Evolutionary conservation across 78 protist species (phyloP).

Genomic region (Chrysochromulina parva): DNA sequence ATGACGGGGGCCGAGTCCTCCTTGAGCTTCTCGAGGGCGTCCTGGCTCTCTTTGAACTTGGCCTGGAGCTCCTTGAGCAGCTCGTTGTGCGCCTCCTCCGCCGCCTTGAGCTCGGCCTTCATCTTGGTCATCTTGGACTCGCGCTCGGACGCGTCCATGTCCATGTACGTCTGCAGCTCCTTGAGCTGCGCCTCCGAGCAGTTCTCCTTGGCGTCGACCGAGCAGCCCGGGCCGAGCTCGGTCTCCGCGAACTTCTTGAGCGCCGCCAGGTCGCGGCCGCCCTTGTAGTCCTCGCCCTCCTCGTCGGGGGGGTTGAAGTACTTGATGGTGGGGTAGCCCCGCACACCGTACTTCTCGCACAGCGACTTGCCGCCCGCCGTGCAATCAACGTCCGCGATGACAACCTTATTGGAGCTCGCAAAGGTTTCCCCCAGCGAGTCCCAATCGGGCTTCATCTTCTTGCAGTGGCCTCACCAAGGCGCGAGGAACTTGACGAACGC

Average conservation of each 20-base stretch:
- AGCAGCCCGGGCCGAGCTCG: slow-evolving; percentile 17
- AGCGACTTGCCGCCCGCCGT: slow-evolving; percentile 23
- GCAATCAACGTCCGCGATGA: slow-evolving; percentile 33
- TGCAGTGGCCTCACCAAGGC: slow-evolving; percentile 40
- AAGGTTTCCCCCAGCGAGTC: neutral
- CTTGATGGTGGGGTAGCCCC: slow-evolving; percentile 43
- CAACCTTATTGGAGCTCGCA: neutral
- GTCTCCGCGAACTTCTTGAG: neutral
- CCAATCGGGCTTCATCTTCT: slow-evolving; percentile 38
- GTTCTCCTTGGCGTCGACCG: neutral
- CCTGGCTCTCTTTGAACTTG: neutral
- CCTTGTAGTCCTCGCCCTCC: slow-evolving; percentile 40
- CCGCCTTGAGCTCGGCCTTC: neutral
- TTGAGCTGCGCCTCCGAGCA: neutral
- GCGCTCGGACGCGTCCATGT: neutral
- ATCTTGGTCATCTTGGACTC: neutral
- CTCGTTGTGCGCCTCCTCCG: neutral
- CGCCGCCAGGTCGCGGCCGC: slow-evolving; percentile 22
- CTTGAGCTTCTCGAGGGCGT: neutral
- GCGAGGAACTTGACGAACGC: slow-evolving; percentile 26
- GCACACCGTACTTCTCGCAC: slow-evolving; percentile 21
- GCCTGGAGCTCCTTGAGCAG: neutral
- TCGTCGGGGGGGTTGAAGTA: slow-evolving; percentile 7
- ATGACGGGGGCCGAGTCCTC: neutral
- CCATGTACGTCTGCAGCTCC: neutral